Evolutionary conservation across 306 rosid species (phyloP), one percentile per base, ranked within the genome.

Genomic region (Inga laurina): DNA sequence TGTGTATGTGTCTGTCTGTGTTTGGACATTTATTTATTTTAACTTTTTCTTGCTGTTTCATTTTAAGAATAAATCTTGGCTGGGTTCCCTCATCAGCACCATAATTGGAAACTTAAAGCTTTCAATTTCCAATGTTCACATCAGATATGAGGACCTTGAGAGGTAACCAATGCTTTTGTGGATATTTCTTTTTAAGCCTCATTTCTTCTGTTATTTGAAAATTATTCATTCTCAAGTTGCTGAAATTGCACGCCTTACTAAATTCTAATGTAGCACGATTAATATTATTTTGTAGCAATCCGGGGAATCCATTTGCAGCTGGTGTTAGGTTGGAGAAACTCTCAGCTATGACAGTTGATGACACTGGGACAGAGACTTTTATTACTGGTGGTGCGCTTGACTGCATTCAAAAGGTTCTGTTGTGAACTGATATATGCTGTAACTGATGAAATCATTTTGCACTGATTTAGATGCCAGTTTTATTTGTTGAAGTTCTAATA

Each of bases 81-180:
- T 96, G 90, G 99, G 99, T 77, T 96, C 99, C 80, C 90, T 96
- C 84, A 90, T 96, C 88, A 83, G 90, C 90, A 96, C 99, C 59
- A 84, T 96, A 82, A 86, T 96, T 81, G 99, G 99, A 87, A 96
- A 96, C 86, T 83, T 96, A 90, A 96, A 94, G 88, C 97, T 96
- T 84, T 94, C 97, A 74, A 90, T 96, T 86, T 91, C 99, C 75
- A 96, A 96, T 82, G 72, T 96, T 87, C 99, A 96, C 87, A 89
- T 96, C 89, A 91, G 99, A 93, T 96, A 93, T 5, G 99, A 96
- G 86, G 99, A 96, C 82, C 59, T 86, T 82, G 98, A 94, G 90
- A 96, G 99, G 99, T 96, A 85, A 77, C 79, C 34, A 57, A 67
- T 44, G 65, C 61, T 81, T 16, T 65, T 12, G 1, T 12, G 4